Base-by-base conservation (phyloP, 1,284 basidiomycete species). In the Irpex rosettiformis region DNA sequence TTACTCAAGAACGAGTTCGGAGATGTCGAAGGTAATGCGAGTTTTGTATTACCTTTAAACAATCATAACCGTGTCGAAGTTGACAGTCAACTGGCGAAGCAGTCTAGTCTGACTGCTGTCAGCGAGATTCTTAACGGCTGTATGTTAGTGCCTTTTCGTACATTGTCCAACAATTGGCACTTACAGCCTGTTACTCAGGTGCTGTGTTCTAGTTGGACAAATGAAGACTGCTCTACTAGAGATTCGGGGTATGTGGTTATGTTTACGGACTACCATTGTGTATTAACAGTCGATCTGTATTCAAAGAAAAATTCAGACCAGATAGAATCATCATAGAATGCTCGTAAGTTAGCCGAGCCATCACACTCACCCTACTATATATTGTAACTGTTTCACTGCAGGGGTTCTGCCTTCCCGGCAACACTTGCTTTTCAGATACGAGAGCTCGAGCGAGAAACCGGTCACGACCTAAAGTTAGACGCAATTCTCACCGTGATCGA, bases 281-380 rank as follows among this genome's bases (percentile, higher is more conserved):
- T 27, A 13, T 43, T 29, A 8, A 49, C 29, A 56, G 58, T 16
- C 59, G 37, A 28, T 52, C 54, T 40, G 40, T 57, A 24, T 49
- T 30, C 54, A n/a, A 65, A 89, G 93, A 95, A 47, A 91, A 86
- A 65, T 93, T 83, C 71, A 75, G 77, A 37, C 93, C 93, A 1
- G 92, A 96, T 72, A 79, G 94, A 49, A 94, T 96, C 66, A 89
- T 96, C 66, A 92, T 96, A 64, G 94, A 96, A 75, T 93, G 91
- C 78, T 94, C 92, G 91, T 93, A 67, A 59, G 84, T 77, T 22
- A 54, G 8, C 21, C 24, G 25, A 27, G 2, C 22, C 48, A 4
- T 2, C n/a, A n/a, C n/a, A n/a, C n/a, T n/a, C n/a, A n/a, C n/a
- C 37, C 3, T 30, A 1, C 16, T 21, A 3, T 16, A 2, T 21